Conservation (phyloP, 2,329 filamentous ascomycete genomes). For the Claviceps digitariae region DNA sequence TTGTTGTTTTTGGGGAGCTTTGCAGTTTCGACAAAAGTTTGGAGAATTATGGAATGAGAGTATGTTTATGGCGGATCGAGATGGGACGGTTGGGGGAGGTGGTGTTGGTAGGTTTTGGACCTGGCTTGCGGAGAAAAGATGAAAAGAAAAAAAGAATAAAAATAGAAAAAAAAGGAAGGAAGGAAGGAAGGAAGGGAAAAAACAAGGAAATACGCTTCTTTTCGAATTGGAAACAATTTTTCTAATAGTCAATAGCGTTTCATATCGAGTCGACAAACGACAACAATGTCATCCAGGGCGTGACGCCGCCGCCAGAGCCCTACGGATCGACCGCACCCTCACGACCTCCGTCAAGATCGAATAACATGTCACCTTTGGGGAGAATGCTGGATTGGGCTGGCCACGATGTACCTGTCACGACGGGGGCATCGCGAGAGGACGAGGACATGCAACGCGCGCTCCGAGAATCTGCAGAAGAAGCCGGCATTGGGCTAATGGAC, state of each 20-base stretch:
- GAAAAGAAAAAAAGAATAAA: no score
- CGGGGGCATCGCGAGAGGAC: constrained; percentile 31
- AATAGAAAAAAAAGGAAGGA: no score
- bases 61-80: constrained; percentile 37
- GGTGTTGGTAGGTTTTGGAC: constrained; percentile 28
- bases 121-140: not conserved
- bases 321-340: constrained; percentile 37
- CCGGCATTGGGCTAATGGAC: constrained; percentile 26
- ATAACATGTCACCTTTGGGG: constrained; percentile 42
- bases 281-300: constrained; percentile 27
- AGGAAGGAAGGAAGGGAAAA: no score
- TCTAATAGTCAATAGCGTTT: constrained; percentile 40
- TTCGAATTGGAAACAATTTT: not conserved
- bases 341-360: constrained; percentile 47
- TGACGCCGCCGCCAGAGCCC: constrained; percentile 25
- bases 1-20: not conserved
- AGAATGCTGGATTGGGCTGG: constrained; percentile 35
- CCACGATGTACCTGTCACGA: constrained; percentile 23
- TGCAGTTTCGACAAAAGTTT: constrained; percentile 34
- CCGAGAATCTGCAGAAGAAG: constrained; percentile 39
- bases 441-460: constrained; percentile 43
- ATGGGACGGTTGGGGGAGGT: constrained; percentile 29
- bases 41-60: constrained; percentile 38
- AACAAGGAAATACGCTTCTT: no score
- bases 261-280: constrained; percentile 40